Evolutionary conservation across 2,329 filamentous ascomycete species (phyloP).

Genomic region (Endoconidiophora polonica): DNA sequence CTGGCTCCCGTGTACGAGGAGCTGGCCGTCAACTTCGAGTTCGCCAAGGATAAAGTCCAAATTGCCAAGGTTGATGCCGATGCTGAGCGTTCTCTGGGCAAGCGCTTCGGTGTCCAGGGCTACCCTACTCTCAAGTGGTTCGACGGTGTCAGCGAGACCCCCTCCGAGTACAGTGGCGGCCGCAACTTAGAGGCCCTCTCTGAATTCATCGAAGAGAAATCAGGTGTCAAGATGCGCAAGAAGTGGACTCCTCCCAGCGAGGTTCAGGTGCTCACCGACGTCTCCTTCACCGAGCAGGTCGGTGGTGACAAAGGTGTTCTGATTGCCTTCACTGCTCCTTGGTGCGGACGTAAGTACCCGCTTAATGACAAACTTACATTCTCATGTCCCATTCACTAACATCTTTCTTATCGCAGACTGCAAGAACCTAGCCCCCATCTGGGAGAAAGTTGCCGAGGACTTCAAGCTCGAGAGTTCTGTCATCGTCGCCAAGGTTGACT

Average conservation of each 20-base stretch:
- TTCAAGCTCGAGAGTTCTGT: slow-evolving; percentile 65
- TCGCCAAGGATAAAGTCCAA: slow-evolving; percentile 54
- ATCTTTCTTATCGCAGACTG: slow-evolving; percentile 51
- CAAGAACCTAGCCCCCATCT: slow-evolving; percentile 80
- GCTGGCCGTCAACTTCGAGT: slow-evolving; percentile 57
- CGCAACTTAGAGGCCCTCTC: slow-evolving; percentile 75
- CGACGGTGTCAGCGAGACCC: slow-evolving; percentile 79
- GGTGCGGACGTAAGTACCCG: slow-evolving; percentile 78
- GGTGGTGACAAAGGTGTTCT: slow-evolving; percentile 78
- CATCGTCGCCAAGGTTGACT: slow-evolving; percentile 87
- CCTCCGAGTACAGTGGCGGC: slow-evolving; percentile 70
- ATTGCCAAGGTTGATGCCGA: slow-evolving; percentile 97
- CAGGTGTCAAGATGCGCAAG: slow-evolving; percentile 63
- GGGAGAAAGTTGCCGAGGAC: slow-evolving; percentile 72
- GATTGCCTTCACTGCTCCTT: slow-evolving; percentile 93
- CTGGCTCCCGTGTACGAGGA: slow-evolving; percentile 92
- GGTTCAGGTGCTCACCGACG: slow-evolving; percentile 66
- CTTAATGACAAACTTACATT: not conserved
- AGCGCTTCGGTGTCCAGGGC: slow-evolving; percentile 75
- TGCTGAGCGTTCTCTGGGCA: slow-evolving; percentile 66
- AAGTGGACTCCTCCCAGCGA: slow-evolving; percentile 56
- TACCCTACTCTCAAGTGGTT: slow-evolving; percentile 98
- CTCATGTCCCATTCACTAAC: not conserved
- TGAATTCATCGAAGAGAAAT: slow-evolving; percentile 73
- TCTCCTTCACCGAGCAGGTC: slow-evolving; percentile 58